Conservation (phyloP, 2,329 filamentous ascomycete genomes). For the Colletotrichum cordylinicola region DNA sequence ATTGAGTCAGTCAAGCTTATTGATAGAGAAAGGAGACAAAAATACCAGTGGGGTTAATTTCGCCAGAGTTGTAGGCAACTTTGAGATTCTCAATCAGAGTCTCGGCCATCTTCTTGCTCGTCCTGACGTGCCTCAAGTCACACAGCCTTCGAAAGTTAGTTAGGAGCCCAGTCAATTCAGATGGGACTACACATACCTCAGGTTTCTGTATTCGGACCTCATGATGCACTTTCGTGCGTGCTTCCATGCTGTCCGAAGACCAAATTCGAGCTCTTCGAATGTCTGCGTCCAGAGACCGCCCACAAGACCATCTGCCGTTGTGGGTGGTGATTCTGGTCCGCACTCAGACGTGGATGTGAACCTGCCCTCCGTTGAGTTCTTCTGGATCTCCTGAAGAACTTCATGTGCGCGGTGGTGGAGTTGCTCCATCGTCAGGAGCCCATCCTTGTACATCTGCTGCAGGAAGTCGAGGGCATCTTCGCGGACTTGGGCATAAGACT, state of each 20-base stretch:
- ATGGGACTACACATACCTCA: not conserved
- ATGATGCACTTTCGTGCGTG: constrained; percentile 21
- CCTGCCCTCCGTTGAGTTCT: constrained; percentile 13
- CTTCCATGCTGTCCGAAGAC: constrained; percentile 11
- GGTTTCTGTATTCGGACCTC: constrained; percentile 14
- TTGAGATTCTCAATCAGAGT: constrained; percentile 12
- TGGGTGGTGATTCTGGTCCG: not conserved
- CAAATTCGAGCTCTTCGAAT: constrained; percentile 20
- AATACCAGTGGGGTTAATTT: constrained; percentile 16
- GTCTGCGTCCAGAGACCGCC: constrained; percentile 20
- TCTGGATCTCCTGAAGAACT: constrained; percentile 17
- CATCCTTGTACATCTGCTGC: constrained; percentile 17
- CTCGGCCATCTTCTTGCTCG: constrained; percentile 22
- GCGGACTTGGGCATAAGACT: constrained; percentile 19
- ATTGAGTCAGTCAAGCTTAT: not conserved
- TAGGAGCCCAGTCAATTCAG: not conserved
- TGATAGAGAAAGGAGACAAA: not conserved
- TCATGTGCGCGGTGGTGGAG: constrained; percentile 12
- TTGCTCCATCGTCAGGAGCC: constrained; percentile 1
- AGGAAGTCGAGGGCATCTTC: constrained; percentile 18
- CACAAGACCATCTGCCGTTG: not conserved
- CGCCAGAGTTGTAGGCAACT: constrained; percentile 15
- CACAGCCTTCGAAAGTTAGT: not conserved
- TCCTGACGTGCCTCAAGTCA: constrained; percentile 16
- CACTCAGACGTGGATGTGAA: not conserved